Base-by-base conservation (phyloP, 768 basidiomycete species). In the Lentinula edodes region DNA sequence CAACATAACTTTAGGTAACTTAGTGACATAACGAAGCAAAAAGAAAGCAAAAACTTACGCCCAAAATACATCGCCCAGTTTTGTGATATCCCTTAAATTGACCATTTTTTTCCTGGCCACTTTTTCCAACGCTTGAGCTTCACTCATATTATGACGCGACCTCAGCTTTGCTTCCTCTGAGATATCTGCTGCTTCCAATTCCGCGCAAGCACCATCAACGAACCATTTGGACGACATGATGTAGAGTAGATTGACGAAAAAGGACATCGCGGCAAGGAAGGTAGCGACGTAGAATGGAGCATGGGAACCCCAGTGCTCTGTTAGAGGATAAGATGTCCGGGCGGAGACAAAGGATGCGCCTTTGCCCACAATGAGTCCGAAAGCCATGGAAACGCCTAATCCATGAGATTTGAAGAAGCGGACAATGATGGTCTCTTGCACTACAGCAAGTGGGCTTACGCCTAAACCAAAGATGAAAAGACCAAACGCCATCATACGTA, bases 361-460 rank as follows among this genome's bases (percentile, higher is more conserved):
- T 71, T 93, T 94, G 39, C 92, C 92, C 3, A 84, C 88, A 23
- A 94, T 80, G 15, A 94, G 85, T 20, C 91, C 92, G n/a, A 93
- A 78, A 0, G 90, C 90, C 75, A 94, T 83, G 1, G 89, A 88
- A 7, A 87, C 76, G 1, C 89, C 91, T 0, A 93, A 76, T 1
- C 89, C 89, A 69, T 86, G 88, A 0, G 85, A 82, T 64, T 82
- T 83, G 77, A 91, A 93, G 74, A 90, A 90, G 28, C 88, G 87
- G 46, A 91, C 88, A 56, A 93, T 90, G 64, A 92, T 91, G 6
- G 88, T 88, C 71, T 93, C 91, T 74, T 90, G 92, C 1, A 89
- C 86, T 6, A 94, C 91, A 0, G 90, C 85, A 6, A 94, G 76
- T 0, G 92, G 92, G 65, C 88, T 87, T 48, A 90, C 78, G 3